Evolutionary conservation across 257 asterid species (phyloP), one percentile per base, ranked within the genome.

Genomic region (Solanum bulbocastanum): DNA sequence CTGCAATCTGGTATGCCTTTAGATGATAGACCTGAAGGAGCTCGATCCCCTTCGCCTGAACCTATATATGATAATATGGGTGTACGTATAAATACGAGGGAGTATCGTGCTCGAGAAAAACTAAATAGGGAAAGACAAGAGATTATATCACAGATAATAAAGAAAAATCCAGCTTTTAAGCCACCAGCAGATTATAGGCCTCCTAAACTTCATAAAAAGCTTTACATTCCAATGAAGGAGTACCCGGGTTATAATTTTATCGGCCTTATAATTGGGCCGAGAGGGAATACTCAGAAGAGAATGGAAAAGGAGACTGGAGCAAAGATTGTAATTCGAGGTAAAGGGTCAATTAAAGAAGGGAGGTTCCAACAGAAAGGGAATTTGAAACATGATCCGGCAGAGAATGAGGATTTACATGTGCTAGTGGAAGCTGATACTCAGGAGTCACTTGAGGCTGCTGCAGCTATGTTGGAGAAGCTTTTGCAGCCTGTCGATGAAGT

Each of bases 101-200:
- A 97, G 89, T 96, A 93, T 91, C 97, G 99, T 56, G 98, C 99
- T 0, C 92, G 98, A 75, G 99, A 97, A 91, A 95, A 93, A 79
- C 85, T 97, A 88, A 97, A 93, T 85, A 89, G 96, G 92, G 99
- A 97, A 90, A 95, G 98, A 75, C 99, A 97, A 88, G 99, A 97
- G 90, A 93, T 97, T 62, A 96, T 97, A 90, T 94, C 98, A 0
- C 94, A 96, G 90, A 97, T 97, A 87, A 91, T 97, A 68, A 96
- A 97, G 95, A 97, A 96, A 72, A 97, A 97, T 76, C 99, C 99
- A 0, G 98, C 98, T 3, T 97, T 94, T 88, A 97, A 96, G 92
- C 98, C 99, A 0, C 99, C 99, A 0, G 98, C 99, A 0, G 99
- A 97, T 94, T 97, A 96, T 84, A 92, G 99, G 90, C 99, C 99